phyloP scores from a whole-genome alignment of 306 rosid species.

The Betula pendula region DNA sequence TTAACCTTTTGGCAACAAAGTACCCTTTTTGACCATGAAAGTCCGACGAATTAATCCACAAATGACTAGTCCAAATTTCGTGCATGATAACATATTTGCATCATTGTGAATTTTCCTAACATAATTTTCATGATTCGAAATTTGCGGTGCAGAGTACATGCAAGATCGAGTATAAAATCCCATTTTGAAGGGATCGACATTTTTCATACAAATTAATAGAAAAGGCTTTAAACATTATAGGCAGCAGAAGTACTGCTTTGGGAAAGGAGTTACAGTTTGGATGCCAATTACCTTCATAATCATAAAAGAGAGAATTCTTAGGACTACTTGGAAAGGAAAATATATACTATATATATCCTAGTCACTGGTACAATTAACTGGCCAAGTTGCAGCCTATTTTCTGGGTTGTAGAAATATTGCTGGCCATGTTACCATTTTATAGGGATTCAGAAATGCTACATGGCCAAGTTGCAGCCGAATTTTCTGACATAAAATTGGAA shows the following conservation, averaged over 20 bases:
- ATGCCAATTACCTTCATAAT: not conserved
- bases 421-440: not conserved
- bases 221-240: not conserved
- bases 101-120: too few relatives aligned
- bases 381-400: too few relatives aligned
- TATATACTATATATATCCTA: not conserved
- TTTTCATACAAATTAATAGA: not conserved
- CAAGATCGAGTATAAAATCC: too few relatives aligned
- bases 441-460: not conserved
- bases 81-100: too few relatives aligned
- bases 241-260: not conserved
- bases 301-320: not conserved
- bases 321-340: not conserved
- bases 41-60: too few relatives aligned
- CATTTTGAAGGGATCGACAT: not conserved
- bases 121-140: too few relatives aligned
- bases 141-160: too few relatives aligned
- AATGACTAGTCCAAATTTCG: too few relatives aligned
- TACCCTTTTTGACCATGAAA: too few relatives aligned
- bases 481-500: not conserved
- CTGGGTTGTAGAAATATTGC: not conserved
- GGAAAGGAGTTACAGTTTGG: not conserved
- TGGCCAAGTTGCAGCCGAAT: conserved; percentile 18
- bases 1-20: too few relatives aligned
- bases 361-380: too few relatives aligned